Evolutionary conservation across 2,329 filamentous ascomycete species (phyloP).

Genomic region (Tolypocladium pustulatum): DNA sequence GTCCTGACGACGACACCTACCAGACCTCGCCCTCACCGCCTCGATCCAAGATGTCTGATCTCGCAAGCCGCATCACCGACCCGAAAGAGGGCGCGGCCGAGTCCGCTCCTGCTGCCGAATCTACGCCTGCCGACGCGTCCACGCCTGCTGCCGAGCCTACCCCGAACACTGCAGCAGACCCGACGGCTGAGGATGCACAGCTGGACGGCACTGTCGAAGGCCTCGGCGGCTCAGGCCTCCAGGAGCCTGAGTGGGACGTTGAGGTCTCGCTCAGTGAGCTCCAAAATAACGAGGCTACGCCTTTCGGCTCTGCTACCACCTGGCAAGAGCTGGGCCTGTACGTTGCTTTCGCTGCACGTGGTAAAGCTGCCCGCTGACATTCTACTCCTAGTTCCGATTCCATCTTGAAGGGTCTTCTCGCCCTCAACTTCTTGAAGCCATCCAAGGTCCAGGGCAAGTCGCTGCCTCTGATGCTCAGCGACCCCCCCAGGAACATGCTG

Average conservation of each 20-base stretch:
- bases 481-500: conserved; percentile 90
- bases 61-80: conserved; percentile 40
- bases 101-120: conserved; percentile 3
- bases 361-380: neutral
- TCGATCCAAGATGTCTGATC: conserved; percentile 30
- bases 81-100: conserved; percentile 20
- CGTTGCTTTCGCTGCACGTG: neutral
- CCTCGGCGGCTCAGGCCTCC: conserved; percentile 39
- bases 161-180: conserved; percentile 5
- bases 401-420: conserved; percentile 66
- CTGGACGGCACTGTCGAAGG: conserved; percentile 24
- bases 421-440: conserved; percentile 84
- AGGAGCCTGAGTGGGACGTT: conserved; percentile 75
- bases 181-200: conserved; percentile 19
- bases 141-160: conserved; percentile 7
- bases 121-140: conserved; percentile 8
- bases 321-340: conserved; percentile 85
- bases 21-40: neutral
- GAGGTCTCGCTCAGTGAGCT: conserved; percentile 87
- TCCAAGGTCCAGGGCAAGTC: conserved; percentile 98
- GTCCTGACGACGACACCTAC: neutral
- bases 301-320: conserved; percentile 71
- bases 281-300: conserved; percentile 76
- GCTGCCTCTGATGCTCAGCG: conserved; percentile 72
- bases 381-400: conserved; percentile 23